Base-by-base conservation (phyloP, 108 stramenopile genomes). In the Chaetoceros tenuissimus region DNA sequence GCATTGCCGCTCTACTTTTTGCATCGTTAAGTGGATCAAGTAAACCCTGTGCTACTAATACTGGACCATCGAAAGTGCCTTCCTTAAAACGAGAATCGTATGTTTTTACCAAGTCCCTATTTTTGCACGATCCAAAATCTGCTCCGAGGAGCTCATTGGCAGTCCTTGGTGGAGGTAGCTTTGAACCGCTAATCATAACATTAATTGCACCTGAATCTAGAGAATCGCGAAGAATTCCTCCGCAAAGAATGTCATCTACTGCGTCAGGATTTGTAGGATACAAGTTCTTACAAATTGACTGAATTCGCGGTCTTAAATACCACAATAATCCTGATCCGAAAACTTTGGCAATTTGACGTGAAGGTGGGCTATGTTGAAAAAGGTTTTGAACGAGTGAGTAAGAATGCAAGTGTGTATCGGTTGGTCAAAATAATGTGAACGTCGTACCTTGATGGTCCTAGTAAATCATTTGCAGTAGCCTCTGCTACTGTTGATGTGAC, bases 161-260 rank as follows among this genome's bases (percentile, higher is more conserved):
- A 5, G 73, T 71, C 3, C 78, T 60, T 2, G 78, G 70, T 18
- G 54, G 50, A 2, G 78, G 78, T 3, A 79, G 31, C 43, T 79
- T 79, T 2, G 66, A 57, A 3, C 78, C 78, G 7, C 73, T 71
- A 29, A 79, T 74, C 69, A 79, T 79, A 20, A 79, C 78, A 60
- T 74, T 68, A 29, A 79, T 62, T 0, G 78, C 78, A n/a, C 78
- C 78, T 23, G 78, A 73, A 64, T 79, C 78, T 48, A 79, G 48
- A 44, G 70, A 72, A 56, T 79, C 78, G 19, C 78, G 67, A 21
- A 63, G 23, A 53, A 79, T 79, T 31, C 57, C 51, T 0, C 18
- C 29, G 49, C 71, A 73, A 22, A 79, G 46, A 1, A 21, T 29
- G 1, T 59, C 49, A 48, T 73, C 64, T 16, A 74, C 78, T 2